These are phyloP conservation scores for Venturia pyrina DNA, from an alignment of 2,329 filamentous ascomycete species.

Conservation along the genomic window DNA sequence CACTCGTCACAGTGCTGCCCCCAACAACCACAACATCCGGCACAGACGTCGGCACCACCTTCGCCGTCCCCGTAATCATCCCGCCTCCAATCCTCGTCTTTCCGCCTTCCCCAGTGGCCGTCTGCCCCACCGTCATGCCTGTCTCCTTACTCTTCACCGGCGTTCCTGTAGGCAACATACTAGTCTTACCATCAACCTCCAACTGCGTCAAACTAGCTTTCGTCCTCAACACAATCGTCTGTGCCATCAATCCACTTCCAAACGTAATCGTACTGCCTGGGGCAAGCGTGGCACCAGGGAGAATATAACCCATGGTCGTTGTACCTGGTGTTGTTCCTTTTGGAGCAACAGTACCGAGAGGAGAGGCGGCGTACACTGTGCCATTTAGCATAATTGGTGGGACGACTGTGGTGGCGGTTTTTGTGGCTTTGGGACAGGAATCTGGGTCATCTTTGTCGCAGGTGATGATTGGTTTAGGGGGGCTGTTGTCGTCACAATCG, in stretches of 20 bases:
- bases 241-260: background rate
- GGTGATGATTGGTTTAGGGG: background rate
- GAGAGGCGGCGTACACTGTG: background rate
- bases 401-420: background rate
- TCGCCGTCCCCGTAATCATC: background rate
- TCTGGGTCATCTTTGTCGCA: background rate
- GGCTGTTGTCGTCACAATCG: background rate
- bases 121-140: background rate
- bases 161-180: background rate
- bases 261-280: background rate
- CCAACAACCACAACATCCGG: background rate
- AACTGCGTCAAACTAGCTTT: background rate
- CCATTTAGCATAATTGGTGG: background rate
- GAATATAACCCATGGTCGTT: background rate
- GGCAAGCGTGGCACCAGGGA: background rate
- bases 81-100: background rate
- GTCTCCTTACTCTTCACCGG: background rate
- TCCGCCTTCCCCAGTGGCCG: background rate
- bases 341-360: background rate
- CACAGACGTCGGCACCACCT: background rate
- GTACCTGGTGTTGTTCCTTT: background rate
- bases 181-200: background rate
- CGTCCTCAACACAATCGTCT: constrained; percentile 5
- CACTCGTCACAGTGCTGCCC: background rate
- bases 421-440: background rate